Conservation (phyloP, 768 basidiomycete species). For the Mycena metata region DNA sequence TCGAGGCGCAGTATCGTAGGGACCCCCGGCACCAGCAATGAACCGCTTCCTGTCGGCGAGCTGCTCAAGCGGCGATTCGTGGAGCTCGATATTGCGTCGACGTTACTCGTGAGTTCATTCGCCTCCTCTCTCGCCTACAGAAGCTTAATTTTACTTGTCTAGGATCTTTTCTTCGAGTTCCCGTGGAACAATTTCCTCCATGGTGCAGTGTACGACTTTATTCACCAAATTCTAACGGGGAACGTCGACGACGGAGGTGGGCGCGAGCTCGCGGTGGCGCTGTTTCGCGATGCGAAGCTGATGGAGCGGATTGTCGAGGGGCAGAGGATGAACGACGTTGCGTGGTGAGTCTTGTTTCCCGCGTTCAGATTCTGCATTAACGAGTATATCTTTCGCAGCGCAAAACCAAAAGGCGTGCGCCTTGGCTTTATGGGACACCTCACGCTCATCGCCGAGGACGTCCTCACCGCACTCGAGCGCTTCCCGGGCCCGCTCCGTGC, state of each 20-base stretch:
- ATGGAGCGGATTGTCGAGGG: slow-evolving; percentile 91
- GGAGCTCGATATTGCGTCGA: slow-evolving; percentile 78
- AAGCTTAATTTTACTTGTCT: slow-evolving; percentile 8
- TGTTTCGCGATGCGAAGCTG: slow-evolving; percentile 89
- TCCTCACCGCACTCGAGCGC: slow-evolving; percentile 89
- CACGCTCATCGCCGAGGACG: slow-evolving; percentile 94
- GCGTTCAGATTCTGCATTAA: too few species aligned
- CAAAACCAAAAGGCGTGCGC: slow-evolving; percentile 82
- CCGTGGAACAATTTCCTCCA: slow-evolving; percentile 99
- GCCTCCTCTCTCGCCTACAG: slow-evolving; percentile 37
- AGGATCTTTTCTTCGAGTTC: slow-evolving; percentile 96
- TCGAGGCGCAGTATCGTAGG: slow-evolving; percentile 52
- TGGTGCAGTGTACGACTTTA: slow-evolving; percentile 94
- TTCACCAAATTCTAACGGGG: slow-evolving; percentile 95
- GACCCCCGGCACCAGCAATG: slow-evolving; percentile 40
- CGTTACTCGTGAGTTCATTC: slow-evolving; percentile 75
- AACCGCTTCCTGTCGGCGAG: slow-evolving; percentile 75
- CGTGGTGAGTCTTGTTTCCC: slow-evolving; percentile 64
- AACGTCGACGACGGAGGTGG: slow-evolving; percentile 74
- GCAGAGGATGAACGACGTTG: slow-evolving; percentile 81
- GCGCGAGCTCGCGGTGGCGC: slow-evolving; percentile 82
- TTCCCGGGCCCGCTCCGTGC: slow-evolving; percentile 85
- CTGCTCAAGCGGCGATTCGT: slow-evolving; percentile 84
- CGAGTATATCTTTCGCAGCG: slow-evolving; percentile 50
- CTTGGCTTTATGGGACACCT: slow-evolving; percentile 98